Conservation (phyloP, 2,329 filamentous ascomycete genomes). For the Paecilomyces sp. region DNA sequence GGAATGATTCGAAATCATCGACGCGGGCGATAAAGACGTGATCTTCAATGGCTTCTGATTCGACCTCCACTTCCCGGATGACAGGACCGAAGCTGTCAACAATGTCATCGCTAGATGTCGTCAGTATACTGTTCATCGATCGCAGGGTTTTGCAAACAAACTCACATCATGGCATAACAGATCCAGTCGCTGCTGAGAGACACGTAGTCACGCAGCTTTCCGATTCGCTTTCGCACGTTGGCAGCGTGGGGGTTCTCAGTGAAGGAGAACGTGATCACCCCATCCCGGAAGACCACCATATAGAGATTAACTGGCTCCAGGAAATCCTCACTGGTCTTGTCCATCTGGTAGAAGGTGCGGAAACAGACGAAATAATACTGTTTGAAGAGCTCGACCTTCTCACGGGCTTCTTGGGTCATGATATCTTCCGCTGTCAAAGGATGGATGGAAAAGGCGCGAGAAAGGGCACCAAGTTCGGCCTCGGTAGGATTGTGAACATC, state of each 20-base stretch:
- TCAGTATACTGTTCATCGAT: background rate
- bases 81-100: conserved; percentile 91
- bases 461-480: conserved; percentile 80
- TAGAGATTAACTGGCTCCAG: conserved; percentile 95
- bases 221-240: conserved; percentile 85
- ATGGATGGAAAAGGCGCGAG: conserved; percentile 91
- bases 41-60: conserved; percentile 91
- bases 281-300: conserved; percentile 92
- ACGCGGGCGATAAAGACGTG: conserved; percentile 87
- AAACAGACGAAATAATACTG: conserved; percentile 99
- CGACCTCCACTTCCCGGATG: conserved; percentile 76
- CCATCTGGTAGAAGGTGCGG: conserved; percentile 80
- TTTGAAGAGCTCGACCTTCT: conserved; percentile 96
- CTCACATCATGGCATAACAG: conserved; percentile 93
- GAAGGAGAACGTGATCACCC: conserved; percentile 91
- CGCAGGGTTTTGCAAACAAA: conserved; percentile 7
- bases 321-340: conserved; percentile 71
- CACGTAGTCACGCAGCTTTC: conserved; percentile 88
- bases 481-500: conserved; percentile 87
- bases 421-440: conserved; percentile 96
- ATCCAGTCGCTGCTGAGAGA: conserved; percentile 96
- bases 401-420: conserved; percentile 85
- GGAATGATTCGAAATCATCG: conserved; percentile 80
- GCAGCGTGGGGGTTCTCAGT: conserved; percentile 77
- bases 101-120: conserved; percentile 70